phyloP scores from a whole-genome alignment of 805 yeast species.

The Saccharomycopsis sp. region DNA sequence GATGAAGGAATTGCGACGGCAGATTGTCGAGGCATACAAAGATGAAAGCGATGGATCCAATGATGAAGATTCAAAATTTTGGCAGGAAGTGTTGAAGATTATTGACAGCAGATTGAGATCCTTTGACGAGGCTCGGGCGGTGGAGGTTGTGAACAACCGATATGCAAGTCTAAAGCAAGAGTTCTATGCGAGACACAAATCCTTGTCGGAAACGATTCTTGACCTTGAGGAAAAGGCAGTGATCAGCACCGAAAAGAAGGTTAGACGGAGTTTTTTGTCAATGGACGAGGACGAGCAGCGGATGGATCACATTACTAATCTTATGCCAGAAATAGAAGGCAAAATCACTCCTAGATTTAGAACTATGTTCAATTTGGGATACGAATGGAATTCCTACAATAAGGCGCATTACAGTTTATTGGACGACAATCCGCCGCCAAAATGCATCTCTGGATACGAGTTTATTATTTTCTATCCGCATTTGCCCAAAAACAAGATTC shows the following conservation, averaged over 20 bases:
- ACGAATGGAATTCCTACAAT: slow-evolving; percentile 1
- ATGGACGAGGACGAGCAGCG: too few species aligned
- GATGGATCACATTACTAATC: too few species aligned
- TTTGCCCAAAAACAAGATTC: background rate
- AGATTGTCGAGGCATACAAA: background rate
- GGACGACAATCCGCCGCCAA: slow-evolving; percentile 1
- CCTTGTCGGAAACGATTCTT: too few species aligned
- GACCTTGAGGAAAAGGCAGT: too few species aligned
- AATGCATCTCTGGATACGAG: background rate
- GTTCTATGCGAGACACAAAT: too few species aligned
- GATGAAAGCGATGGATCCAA: too few species aligned
- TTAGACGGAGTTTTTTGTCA: too few species aligned
- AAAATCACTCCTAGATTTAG: background rate
- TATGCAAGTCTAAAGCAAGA: too few species aligned
- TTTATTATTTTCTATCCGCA: background rate
- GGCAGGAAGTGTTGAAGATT: background rate
- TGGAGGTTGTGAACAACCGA: too few species aligned
- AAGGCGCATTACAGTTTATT: slow-evolving; percentile 1
- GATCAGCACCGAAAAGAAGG: too few species aligned
- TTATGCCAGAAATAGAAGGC: too few species aligned
- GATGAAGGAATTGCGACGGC: background rate
- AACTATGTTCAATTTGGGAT: background rate
- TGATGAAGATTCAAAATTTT: background rate
- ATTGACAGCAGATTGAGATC: background rate
- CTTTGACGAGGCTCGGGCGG: too few species aligned